Percentiles rank a stretch among this genome's conserved stretches.
Conservation (phyloP, 2,329 filamentous ascomycete genomes). For the Lanzia echinophila region DNA sequence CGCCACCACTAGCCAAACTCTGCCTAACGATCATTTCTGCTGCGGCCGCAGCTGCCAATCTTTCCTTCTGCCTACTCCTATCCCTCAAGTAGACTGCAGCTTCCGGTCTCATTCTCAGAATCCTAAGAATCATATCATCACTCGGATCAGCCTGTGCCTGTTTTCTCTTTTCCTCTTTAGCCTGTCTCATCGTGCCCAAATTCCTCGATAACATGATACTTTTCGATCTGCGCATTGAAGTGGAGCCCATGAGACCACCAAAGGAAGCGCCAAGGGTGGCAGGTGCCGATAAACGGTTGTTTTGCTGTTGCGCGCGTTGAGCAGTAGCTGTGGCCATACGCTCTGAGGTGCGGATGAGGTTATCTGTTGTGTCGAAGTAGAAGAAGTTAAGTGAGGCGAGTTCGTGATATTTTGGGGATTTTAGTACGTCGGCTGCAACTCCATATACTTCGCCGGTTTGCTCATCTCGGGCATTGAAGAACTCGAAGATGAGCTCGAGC, state of each 20-base stretch:
- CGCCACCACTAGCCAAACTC: constrained; percentile 60
- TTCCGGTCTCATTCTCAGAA: constrained; percentile 90
- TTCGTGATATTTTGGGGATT: constrained; percentile 97
- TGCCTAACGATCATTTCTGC: constrained; percentile 93
- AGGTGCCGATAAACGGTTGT: constrained; percentile 66
- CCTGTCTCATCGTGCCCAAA: constrained; percentile 89
- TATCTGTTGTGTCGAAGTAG: constrained; percentile 90
- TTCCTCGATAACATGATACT: constrained; percentile 93
- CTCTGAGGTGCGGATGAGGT: constrained; percentile 89
- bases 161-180: constrained; percentile 91
- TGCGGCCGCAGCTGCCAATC: constrained; percentile 80
- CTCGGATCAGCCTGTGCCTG: constrained; percentile 94
- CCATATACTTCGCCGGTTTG: constrained; percentile 75
- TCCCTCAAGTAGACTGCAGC: constrained; percentile 83
- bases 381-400: constrained; percentile 96
- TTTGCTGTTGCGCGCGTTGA: constrained; percentile 65
- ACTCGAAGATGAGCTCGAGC: constrained; percentile 83
- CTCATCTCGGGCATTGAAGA: constrained; percentile 92
- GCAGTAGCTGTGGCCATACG: constrained; percentile 87
- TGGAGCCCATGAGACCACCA: constrained; percentile 58
- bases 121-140: constrained; percentile 96
- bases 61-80: constrained; percentile 86
- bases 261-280: constrained; percentile 47
- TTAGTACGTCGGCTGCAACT: constrained; percentile 84
- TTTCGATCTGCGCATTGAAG: constrained; percentile 59